Evolutionary conservation across 139 green algal genomes (phyloP).

Genomic region (Closterium sp.): DNA sequence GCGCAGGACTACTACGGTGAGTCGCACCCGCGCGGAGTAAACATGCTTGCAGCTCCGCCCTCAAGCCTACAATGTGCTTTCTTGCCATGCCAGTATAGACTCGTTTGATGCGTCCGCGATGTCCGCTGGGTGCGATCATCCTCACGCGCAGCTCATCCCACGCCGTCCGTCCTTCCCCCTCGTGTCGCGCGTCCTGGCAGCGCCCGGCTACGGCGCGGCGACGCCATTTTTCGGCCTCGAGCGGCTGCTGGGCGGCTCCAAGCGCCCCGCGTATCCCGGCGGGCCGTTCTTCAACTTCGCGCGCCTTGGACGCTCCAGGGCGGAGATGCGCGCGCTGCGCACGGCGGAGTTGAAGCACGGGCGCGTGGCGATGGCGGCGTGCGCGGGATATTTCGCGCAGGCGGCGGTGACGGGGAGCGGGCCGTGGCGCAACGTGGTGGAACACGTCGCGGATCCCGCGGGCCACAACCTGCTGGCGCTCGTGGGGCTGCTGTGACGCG

Average conservation of each 20-base stretch:
- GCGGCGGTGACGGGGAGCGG: conserved; percentile 63
- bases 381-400: conserved; percentile 76
- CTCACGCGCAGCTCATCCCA: no score
- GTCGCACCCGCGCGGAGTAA: neutral
- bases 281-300: conserved; percentile 96
- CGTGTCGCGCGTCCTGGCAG: neutral
- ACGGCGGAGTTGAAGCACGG: conserved; percentile 98
- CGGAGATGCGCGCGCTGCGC: conserved; percentile 79
- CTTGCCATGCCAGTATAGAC: neutral
- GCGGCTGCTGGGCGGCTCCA: conserved; percentile 64
- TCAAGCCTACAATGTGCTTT: neutral
- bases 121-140: no score
- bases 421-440: conserved; percentile 71
- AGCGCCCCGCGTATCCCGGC: conserved; percentile 85
- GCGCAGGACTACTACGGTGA: conserved; percentile 42
- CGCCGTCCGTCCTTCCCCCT: neutral
- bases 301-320: conserved; percentile 77
- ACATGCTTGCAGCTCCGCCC: neutral
- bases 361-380: conserved; percentile 75
- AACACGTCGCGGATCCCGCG: conserved; percentile 75
- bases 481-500: conserved; percentile 35
- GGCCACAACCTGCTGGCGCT: conserved; percentile 44
- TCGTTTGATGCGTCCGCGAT: no score
- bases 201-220: conserved; percentile 82
- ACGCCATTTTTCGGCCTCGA: conserved; percentile 97